Evolutionary conservation across 2,329 filamentous ascomycete genomes (phyloP).

Genomic region (Venturia oleaginea): DNA sequence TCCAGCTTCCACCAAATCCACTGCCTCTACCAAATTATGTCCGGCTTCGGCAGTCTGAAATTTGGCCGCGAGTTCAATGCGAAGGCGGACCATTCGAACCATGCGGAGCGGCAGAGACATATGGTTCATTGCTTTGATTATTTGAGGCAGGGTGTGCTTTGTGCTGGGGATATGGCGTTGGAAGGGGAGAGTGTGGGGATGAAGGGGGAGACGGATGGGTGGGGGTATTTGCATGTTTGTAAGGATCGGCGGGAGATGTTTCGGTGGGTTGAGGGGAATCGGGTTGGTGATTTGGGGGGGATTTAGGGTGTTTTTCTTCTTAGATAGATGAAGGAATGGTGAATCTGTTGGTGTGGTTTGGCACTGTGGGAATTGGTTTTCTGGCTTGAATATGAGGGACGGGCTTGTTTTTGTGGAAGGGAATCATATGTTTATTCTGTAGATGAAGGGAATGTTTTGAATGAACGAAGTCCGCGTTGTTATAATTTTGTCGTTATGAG

Average conservation of each 20-base stretch:
- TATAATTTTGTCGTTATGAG: no score
- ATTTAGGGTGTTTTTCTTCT: no score
- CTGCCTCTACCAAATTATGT: slow-evolving; percentile 9
- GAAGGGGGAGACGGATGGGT: slow-evolving; percentile 8
- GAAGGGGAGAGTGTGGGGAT: not conserved
- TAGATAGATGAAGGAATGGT: no score
- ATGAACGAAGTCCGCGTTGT: no score
- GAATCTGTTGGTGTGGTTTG: no score
- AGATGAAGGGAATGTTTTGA: no score
- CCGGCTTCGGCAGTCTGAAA: not conserved
- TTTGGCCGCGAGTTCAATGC: not conserved
- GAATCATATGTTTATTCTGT: no score
- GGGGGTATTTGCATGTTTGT: slow-evolving; percentile 13
- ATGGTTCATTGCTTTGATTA: slow-evolving; percentile 13
- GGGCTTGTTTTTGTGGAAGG: no score
- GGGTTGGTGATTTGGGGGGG: no score
- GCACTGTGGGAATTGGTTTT: no score
- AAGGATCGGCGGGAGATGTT: not conserved
- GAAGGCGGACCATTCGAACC: not conserved
- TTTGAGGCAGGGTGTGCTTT: slow-evolving; percentile 10
- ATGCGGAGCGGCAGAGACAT: not conserved
- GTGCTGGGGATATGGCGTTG: slow-evolving; percentile 9
- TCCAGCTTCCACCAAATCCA: slow-evolving; percentile 9
- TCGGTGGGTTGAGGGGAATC: slow-evolving; percentile 1
- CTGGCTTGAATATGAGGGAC: no score